Percentiles rank a stretch among this genome's conserved stretches.
These are phyloP conservation scores for Linnemannia elongata DNA, from an alignment of 192 early-diverging fungal species.

Conservation along the genomic window DNA sequence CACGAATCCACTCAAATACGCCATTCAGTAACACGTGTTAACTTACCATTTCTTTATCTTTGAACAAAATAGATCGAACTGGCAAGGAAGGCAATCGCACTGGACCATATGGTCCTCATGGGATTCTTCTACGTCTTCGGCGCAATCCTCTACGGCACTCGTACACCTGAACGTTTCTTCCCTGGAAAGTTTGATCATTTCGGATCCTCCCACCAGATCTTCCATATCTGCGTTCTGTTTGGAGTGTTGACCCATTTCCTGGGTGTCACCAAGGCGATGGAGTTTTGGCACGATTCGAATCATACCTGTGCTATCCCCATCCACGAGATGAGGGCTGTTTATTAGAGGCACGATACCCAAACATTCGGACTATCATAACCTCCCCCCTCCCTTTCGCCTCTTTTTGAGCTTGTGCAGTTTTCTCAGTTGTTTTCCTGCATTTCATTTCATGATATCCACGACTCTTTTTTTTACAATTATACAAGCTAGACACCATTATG, in stretches of 20 bases:
- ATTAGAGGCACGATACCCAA: not conserved
- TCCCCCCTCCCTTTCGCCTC: not conserved
- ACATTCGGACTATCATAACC: too few species aligned
- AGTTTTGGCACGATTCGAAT: slow-evolving; percentile 65
- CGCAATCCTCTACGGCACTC: slow-evolving; percentile 86
- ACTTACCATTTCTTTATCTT: not conserved
- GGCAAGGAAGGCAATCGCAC: slow-evolving; percentile 68
- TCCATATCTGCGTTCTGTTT: slow-evolving; percentile 84
- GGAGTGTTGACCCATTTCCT: slow-evolving; percentile 80
- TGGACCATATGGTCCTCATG: slow-evolving; percentile 78
- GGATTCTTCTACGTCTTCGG: slow-evolving; percentile 85
- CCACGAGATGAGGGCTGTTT: slow-evolving; percentile 28
- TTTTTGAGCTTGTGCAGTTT: not conserved
- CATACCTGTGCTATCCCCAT: slow-evolving; percentile 48
- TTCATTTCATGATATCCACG: not conserved
- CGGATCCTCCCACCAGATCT: slow-evolving; percentile 91
- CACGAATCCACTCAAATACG: not conserved
- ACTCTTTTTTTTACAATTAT: not conserved
- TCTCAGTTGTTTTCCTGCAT: not conserved
- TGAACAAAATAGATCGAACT: slow-evolving; percentile 26
- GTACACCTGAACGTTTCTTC: slow-evolving; percentile 88
- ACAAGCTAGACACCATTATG: not conserved
- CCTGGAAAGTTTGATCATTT: slow-evolving; percentile 89
- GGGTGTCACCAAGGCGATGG: slow-evolving; percentile 73
- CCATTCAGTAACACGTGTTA: not conserved